Percentiles rank a stretch among this genome's conserved stretches.
phyloP scores from a whole-genome alignment of 768 basidiomycete species.

The Sporobolomyces phaffii region DNA sequence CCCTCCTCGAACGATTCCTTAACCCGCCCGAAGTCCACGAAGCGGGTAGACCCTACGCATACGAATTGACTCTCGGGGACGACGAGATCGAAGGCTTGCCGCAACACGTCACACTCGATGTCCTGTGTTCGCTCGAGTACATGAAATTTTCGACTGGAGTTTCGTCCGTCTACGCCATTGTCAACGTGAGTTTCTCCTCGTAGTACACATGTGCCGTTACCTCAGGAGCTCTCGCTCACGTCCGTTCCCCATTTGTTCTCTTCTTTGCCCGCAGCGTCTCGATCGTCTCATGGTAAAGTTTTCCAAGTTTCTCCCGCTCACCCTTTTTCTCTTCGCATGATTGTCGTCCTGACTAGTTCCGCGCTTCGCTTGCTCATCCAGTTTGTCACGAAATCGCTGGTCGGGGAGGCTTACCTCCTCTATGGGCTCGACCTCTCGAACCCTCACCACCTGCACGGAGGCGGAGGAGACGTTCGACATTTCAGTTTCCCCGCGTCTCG shows the following conservation, averaged over 20 bases:
- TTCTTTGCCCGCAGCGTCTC: slow-evolving; percentile 5
- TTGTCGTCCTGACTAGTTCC: no score
- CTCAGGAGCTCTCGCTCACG: neutral
- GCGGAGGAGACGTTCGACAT: slow-evolving; percentile 58
- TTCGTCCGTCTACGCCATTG: slow-evolving; percentile 35
- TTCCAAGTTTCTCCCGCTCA: neutral
- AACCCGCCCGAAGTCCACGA: slow-evolving; percentile 24
- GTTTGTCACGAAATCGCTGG: slow-evolving; percentile 37
- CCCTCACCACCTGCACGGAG: neutral
- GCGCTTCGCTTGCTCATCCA: slow-evolving; percentile 1
- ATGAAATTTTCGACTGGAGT: slow-evolving; percentile 38
- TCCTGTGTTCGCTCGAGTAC: slow-evolving; percentile 40
- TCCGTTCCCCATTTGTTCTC: neutral
- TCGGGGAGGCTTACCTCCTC: slow-evolving; percentile 35
- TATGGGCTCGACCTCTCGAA: slow-evolving; percentile 25
- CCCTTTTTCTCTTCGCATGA: neutral
- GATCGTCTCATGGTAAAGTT: slow-evolving; percentile 36
- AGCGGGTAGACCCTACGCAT: slow-evolving; percentile 23
- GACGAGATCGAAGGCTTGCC: slow-evolving; percentile 33
- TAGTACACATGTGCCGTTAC: no score
- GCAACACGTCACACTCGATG: slow-evolving; percentile 29
- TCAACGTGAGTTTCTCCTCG: slow-evolving; percentile 24
- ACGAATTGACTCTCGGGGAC: slow-evolving; percentile 28
- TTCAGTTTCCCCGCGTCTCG: slow-evolving; percentile 31
- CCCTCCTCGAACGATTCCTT: slow-evolving; percentile 35